Evolutionary conservation across 2,329 filamentous ascomycete species (phyloP).

Genomic region (Oidium heveae): DNA sequence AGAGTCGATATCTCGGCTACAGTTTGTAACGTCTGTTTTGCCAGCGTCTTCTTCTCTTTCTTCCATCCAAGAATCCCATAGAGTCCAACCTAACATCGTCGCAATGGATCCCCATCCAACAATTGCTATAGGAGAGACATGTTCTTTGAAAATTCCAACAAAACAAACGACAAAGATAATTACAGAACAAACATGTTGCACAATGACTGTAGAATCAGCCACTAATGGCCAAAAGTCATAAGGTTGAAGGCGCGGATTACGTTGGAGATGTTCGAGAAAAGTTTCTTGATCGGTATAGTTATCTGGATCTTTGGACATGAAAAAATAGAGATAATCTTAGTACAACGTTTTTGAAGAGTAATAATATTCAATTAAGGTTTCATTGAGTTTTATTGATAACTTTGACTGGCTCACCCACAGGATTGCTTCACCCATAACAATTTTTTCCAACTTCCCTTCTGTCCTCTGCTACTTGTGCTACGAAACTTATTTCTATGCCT

Average conservation of each 20-base stretch:
- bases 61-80: slow-evolving; percentile 82
- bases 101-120: slow-evolving; percentile 63
- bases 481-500: slow-evolving; percentile 16
- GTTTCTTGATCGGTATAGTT: slow-evolving; percentile 96
- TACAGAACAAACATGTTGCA: slow-evolving; percentile 89
- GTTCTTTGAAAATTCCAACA: slow-evolving; percentile 63
- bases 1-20: not conserved
- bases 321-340: slow-evolving; percentile 2
- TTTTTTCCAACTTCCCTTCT: slow-evolving; percentile 69
- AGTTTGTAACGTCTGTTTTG: no score
- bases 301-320: slow-evolving; percentile 50
- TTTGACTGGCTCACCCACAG: slow-evolving; percentile 23
- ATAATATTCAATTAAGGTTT: not conserved
- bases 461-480: slow-evolving; percentile 28
- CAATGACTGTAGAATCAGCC: slow-evolving; percentile 82
- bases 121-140: slow-evolving; percentile 72
- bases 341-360: not conserved
- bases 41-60: slow-evolving; percentile 24
- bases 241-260: slow-evolving; percentile 75
- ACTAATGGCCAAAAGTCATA: slow-evolving; percentile 98
- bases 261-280: slow-evolving; percentile 84
- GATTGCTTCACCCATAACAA: slow-evolving; percentile 94
- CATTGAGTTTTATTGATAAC: slow-evolving; percentile 12
- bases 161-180: slow-evolving; percentile 90
- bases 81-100: slow-evolving; percentile 65